These are phyloP conservation scores for Fusarium sp. DNA, from an alignment of 2,329 filamentous ascomycete species.

Conservation along the genomic window DNA sequence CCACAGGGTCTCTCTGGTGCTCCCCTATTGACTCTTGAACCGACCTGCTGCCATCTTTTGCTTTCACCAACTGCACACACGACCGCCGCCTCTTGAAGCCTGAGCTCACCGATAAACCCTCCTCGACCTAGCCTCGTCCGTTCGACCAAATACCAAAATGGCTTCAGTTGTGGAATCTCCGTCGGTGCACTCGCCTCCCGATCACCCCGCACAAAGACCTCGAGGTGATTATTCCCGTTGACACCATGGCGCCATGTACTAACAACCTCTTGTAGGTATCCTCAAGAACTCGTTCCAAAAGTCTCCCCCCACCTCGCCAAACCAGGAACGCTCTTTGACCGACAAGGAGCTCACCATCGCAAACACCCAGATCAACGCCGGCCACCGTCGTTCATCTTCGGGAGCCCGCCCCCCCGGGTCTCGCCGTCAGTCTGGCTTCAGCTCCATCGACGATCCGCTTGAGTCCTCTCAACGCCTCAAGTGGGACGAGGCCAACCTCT, in stretches of 20 bases:
- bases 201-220: slow-evolving; percentile 56
- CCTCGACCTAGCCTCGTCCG: slow-evolving; percentile 22
- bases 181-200: slow-evolving; percentile 56
- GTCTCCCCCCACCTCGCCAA: slow-evolving; percentile 66
- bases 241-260: slow-evolving; percentile 2
- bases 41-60: slow-evolving; percentile 1
- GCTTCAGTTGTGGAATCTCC: slow-evolving; percentile 54
- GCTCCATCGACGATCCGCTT: slow-evolving; percentile 54
- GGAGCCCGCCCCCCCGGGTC: slow-evolving; percentile 71
- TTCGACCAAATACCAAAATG: slow-evolving; percentile 49
- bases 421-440: slow-evolving; percentile 76
- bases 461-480: slow-evolving; percentile 81
- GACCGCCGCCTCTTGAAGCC: slow-evolving; percentile 15
- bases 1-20: background rate
- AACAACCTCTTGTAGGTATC: slow-evolving; percentile 75
- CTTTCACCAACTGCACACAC: slow-evolving; percentile 3
- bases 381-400: slow-evolving; percentile 84
- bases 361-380: slow-evolving; percentile 95
- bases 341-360: slow-evolving; percentile 92
- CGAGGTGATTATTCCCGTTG: slow-evolving; percentile 51
- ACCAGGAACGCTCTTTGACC: slow-evolving; percentile 57
- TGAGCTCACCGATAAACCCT: slow-evolving; percentile 26
- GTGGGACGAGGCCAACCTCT: slow-evolving; percentile 99
- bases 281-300: slow-evolving; percentile 87
- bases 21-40: slow-evolving; percentile 1